Conservation (phyloP, 1,139 yeast genomes). For the Taiozyma onychis region DNA sequence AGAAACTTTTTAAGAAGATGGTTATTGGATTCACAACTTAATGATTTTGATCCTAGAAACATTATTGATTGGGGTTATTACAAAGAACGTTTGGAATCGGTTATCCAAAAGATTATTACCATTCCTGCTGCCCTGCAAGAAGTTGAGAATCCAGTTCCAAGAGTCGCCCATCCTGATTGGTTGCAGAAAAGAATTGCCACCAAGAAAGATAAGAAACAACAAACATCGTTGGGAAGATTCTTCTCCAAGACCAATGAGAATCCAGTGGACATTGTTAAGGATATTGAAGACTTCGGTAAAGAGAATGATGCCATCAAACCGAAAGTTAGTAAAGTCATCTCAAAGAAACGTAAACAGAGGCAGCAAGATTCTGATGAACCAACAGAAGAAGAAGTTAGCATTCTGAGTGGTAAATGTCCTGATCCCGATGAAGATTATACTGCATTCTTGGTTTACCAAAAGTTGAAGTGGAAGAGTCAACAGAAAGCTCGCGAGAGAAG, state of each 20-base stretch:
- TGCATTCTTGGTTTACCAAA: constrained; percentile 73
- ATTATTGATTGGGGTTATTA: constrained; percentile 95
- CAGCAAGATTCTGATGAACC: constrained; percentile 28
- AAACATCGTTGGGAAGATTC: constrained; percentile 56
- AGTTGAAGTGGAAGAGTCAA: constrained; percentile 80
- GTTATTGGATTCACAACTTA: constrained; percentile 75
- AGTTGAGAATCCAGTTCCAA: constrained; percentile 88
- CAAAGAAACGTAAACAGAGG: constrained; percentile 34
- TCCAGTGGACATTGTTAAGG: constrained; percentile 40
- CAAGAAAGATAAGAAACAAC: constrained; percentile 66
- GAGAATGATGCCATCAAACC: constrained; percentile 24
- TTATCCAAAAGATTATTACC: constrained; percentile 89
- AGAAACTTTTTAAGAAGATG: constrained; percentile 72
- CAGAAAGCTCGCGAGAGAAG: constrained; percentile 66
- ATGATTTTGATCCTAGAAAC: constrained; percentile 81
- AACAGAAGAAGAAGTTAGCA: constrained; percentile 39
- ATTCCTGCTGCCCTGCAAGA: constrained; percentile 97
- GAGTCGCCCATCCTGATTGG: constrained; percentile 96
- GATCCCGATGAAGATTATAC: constrained; percentile 68
- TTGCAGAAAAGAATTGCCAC: constrained; percentile 55
- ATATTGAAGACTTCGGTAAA: constrained; percentile 74
- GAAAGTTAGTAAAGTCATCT: constrained; percentile 47
- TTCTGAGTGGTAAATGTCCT: constrained; percentile 58
- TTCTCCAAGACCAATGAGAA: constrained; percentile 36
- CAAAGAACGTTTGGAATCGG: constrained; percentile 85